phyloP scores from a whole-genome alignment of 352 stramenopile species.

The Phytophthora pluvialis region DNA sequence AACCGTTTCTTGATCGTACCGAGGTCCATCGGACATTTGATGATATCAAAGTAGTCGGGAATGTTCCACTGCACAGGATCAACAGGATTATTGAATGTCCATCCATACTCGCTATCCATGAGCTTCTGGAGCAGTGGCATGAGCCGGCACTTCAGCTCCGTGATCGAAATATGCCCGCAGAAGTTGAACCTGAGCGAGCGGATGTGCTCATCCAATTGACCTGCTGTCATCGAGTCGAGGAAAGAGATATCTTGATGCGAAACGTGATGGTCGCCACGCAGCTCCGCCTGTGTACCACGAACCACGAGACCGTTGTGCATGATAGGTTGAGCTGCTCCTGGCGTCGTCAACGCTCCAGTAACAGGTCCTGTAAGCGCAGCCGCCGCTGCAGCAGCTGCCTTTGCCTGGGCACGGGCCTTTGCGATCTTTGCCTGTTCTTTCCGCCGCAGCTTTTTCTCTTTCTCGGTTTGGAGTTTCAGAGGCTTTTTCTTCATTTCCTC shows the following conservation, averaged over 20 bases:
- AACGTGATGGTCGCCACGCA: constrained; percentile 62
- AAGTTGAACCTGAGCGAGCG: constrained; percentile 91
- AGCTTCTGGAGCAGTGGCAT: constrained; percentile 86
- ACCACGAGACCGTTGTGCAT: constrained; percentile 77
- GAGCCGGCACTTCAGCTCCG: constrained; percentile 83
- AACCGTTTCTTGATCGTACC: constrained; percentile 97
- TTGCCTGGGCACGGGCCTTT: constrained; percentile 78
- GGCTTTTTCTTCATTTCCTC: constrained; percentile 79
- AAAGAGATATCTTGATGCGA: constrained; percentile 90
- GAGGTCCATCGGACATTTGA: constrained; percentile 99
- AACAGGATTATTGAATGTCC: constrained; percentile 95
- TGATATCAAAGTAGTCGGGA: constrained; percentile 91
- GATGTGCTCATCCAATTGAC: constrained; percentile 89
- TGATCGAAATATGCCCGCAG: constrained; percentile 83
- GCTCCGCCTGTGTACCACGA: constrained; percentile 64
- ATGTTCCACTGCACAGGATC: constrained; percentile 95
- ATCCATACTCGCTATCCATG: constrained; percentile 90
- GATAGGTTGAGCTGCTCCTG: constrained; percentile 22
- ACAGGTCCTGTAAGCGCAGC: constrained; percentile 27
- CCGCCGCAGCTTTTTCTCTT: constrained; percentile 85
- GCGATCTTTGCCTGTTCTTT: constrained; percentile 86
- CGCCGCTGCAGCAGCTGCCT: constrained; percentile 51
- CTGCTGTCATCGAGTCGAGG: constrained; percentile 87
- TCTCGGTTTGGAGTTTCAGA: constrained; percentile 80
- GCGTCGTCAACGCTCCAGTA: constrained; percentile 4